Percentiles rank a stretch among this genome's conserved stretches.
Evolutionary conservation across 164 flowering plant genomes (phyloP).

Genomic region (Umbilicus rupestris): DNA sequence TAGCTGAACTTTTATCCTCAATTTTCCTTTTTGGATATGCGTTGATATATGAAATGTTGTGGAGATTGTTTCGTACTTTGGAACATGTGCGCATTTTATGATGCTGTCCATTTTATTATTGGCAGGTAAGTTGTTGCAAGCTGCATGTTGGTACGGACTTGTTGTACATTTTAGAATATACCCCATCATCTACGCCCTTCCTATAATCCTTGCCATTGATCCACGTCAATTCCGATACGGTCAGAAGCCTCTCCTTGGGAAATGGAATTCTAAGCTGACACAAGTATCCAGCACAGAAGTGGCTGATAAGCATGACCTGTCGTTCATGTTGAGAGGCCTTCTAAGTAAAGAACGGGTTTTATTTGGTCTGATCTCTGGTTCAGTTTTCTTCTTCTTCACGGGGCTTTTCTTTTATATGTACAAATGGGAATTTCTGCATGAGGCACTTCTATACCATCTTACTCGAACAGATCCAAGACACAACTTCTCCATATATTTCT

Average conservation of each 20-base stretch:
- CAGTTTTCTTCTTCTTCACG: conserved; percentile 58
- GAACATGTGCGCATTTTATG: neutral
- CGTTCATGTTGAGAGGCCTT: conserved; percentile 25
- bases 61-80: neutral
- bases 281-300: conserved; percentile 15
- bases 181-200: conserved; percentile 86
- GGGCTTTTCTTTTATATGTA: conserved; percentile 59
- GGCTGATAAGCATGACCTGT: conserved; percentile 8
- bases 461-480: conserved; percentile 98
- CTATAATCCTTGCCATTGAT: conserved; percentile 64
- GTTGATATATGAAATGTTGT: neutral
- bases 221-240: conserved; percentile 30
- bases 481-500: conserved; percentile 90
- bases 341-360: conserved; percentile 43
- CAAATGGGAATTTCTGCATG: conserved; percentile 78
- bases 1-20: neutral
- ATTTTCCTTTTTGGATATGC: neutral
- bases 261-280: conserved; percentile 29
- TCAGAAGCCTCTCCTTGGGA: conserved; percentile 33
- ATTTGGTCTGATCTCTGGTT: conserved; percentile 60
- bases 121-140: conserved; percentile 60
- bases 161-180: conserved; percentile 90
- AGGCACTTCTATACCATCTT: conserved; percentile 85
- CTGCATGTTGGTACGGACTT: conserved; percentile 90
- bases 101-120: conserved; percentile 9